Conservation (phyloP, 1,284 basidiomycete species). For the Ustilago bromivora region DNA sequence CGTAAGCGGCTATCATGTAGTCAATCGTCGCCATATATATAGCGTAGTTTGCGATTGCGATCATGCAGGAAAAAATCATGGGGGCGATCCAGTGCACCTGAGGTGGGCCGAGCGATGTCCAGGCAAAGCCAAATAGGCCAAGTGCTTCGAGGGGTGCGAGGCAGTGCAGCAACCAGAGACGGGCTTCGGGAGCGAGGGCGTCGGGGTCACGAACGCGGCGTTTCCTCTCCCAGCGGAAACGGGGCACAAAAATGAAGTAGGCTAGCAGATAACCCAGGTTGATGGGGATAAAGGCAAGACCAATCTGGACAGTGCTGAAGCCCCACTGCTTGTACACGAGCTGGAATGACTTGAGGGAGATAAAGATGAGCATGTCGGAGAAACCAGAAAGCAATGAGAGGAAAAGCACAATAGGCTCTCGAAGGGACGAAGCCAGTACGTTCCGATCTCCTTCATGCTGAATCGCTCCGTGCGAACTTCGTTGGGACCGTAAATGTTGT, state of each 20-base stretch:
- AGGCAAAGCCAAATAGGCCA: slow-evolving; percentile 71
- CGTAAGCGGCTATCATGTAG: slow-evolving; percentile 71
- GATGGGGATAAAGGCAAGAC: slow-evolving; percentile 70
- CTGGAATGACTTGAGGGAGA: slow-evolving; percentile 71
- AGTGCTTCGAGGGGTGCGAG: slow-evolving; percentile 70
- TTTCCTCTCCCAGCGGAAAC: slow-evolving; percentile 64
- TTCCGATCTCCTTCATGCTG: slow-evolving; percentile 67
- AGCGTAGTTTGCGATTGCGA: slow-evolving; percentile 70
- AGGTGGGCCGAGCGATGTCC: slow-evolving; percentile 70
- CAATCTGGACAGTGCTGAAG: slow-evolving; percentile 68
- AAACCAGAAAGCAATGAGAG: slow-evolving; percentile 71
- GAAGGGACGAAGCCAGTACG: slow-evolving; percentile 70
- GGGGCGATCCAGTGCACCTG: slow-evolving; percentile 71
- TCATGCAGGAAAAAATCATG: slow-evolving; percentile 70
- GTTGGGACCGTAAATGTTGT: slow-evolving; percentile 71
- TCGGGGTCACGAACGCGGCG: slow-evolving; percentile 60
- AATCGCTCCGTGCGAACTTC: slow-evolving; percentile 70
- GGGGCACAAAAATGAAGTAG: slow-evolving; percentile 69
- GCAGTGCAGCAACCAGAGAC: slow-evolving; percentile 70
- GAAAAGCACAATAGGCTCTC: slow-evolving; percentile 71
- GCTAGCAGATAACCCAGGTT: slow-evolving; percentile 71
- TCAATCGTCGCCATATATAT: slow-evolving; percentile 70
- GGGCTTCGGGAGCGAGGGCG: slow-evolving; percentile 67
- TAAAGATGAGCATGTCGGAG: slow-evolving; percentile 71
- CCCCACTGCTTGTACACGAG: slow-evolving; percentile 71